Conservation (phyloP, 2,329 filamentous ascomycete species). For the Rutstroemia sydowiana region DNA sequence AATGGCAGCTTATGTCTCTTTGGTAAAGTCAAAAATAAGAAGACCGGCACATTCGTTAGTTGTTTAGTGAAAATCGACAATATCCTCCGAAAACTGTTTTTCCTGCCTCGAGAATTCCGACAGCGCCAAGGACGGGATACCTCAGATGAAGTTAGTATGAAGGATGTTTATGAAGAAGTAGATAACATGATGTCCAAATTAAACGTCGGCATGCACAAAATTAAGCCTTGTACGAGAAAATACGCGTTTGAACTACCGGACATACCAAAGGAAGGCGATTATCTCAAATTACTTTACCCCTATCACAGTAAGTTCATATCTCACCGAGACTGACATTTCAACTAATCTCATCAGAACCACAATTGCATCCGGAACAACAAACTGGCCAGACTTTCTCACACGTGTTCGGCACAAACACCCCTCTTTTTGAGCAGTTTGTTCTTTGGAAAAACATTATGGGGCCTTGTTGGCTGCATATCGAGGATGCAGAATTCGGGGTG, state of each 20-base stretch:
- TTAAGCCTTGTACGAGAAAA: constrained; percentile 81
- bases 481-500: constrained; percentile 73
- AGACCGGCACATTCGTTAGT: constrained; percentile 70
- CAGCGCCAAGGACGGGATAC: constrained; percentile 61
- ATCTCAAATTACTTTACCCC: constrained; percentile 92
- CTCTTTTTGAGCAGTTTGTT: constrained; percentile 95
- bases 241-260: constrained; percentile 90
- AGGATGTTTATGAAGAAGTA: constrained; percentile 84
- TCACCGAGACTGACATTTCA: not conserved
- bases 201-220: constrained; percentile 84
- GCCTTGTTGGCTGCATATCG: constrained; percentile 91
- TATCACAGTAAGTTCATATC: constrained; percentile 59
- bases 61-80: constrained; percentile 97
- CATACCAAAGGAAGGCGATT: constrained; percentile 82
- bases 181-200: constrained; percentile 81
- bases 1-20: constrained; percentile 90
- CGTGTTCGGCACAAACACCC: constrained; percentile 88
- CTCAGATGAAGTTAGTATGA: constrained; percentile 73
- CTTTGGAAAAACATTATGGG: constrained; percentile 99
- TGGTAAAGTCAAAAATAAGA: constrained; percentile 90
- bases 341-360: constrained; percentile 44
- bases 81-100: constrained; percentile 84
- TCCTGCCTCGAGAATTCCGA: constrained; percentile 68
- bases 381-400: constrained; percentile 87
- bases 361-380: constrained; percentile 56